Conservation (phyloP, 2,329 filamentous ascomycete species). For the Rhexocercosporidium sp. region DNA sequence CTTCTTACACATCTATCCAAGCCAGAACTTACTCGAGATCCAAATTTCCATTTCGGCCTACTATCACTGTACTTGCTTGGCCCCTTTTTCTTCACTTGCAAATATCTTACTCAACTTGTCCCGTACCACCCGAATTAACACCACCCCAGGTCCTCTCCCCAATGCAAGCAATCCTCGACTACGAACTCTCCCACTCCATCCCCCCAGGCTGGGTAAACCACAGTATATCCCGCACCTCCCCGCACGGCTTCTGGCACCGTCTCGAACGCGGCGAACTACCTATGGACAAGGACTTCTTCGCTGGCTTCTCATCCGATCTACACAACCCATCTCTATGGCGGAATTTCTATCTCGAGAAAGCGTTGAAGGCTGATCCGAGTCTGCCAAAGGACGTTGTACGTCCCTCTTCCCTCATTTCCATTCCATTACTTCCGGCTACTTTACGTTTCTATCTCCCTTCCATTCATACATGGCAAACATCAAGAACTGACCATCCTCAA, state of each 20-base stretch:
- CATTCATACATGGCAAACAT: neutral
- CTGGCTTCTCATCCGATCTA: constrained; percentile 76
- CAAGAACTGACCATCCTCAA: constrained; percentile 31
- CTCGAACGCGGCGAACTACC: constrained; percentile 84
- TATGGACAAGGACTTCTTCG: constrained; percentile 77
- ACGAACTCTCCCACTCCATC: constrained; percentile 77
- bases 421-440: neutral
- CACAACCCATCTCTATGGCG: constrained; percentile 69
- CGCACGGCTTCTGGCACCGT: constrained; percentile 84
- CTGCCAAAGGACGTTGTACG: constrained; percentile 40
- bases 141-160: constrained; percentile 74
- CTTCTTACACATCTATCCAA: too few species aligned
- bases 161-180: constrained; percentile 91
- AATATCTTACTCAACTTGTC: too few species aligned
- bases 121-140: too few species aligned
- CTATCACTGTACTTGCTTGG: too few species aligned
- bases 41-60: too few species aligned
- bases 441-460: neutral
- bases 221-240: constrained; percentile 79
- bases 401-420: neutral
- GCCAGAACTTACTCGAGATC: too few species aligned
- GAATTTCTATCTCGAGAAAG: constrained; percentile 8
- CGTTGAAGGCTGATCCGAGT: constrained; percentile 43
- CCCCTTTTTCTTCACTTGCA: too few species aligned
- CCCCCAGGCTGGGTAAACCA: constrained; percentile 91